Conservation (phyloP, 805 yeast species). For the Hemisphaericaspora nanyangensis region DNA sequence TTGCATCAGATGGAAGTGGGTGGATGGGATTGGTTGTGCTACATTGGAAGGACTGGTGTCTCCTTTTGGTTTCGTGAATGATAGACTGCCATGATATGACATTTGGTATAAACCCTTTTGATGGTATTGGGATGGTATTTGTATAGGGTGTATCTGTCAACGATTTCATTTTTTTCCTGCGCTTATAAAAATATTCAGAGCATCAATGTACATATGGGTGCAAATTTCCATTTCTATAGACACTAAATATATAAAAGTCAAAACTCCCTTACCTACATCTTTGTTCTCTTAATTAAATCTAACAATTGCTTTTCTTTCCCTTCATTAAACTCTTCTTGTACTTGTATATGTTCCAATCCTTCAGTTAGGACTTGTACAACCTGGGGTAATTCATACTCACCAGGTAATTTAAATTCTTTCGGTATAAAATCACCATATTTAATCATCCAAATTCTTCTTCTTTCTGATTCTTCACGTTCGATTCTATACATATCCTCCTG, state of each 20-base stretch:
- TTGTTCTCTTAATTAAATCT: conserved; percentile 15
- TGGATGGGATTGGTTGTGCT: not conserved
- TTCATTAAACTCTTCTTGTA: conserved; percentile 13
- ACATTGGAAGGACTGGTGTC: too few relatives aligned
- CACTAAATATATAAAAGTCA: too few relatives aligned
- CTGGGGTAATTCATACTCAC: conserved; percentile 31
- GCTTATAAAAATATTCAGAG: too few relatives aligned
- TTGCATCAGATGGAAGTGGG: conserved; percentile 11
- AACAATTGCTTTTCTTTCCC: conserved; percentile 20
- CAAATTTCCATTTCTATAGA: too few relatives aligned
- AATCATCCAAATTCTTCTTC: conserved; percentile 34
- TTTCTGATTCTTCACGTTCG: conserved; percentile 30
- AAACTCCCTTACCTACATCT: too few relatives aligned
- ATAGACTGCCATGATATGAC: not conserved
- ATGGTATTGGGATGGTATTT: too few relatives aligned
- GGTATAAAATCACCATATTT: conserved; percentile 41
- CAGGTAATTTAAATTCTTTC: conserved; percentile 35
- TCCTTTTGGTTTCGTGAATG: too few relatives aligned
- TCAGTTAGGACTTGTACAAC: conserved; percentile 41
- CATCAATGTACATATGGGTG: too few relatives aligned
- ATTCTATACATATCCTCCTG: conserved; percentile 27
- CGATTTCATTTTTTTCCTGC: too few relatives aligned
- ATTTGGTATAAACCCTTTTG: not conserved
- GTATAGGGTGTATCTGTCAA: too few relatives aligned
- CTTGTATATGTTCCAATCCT: conserved; percentile 30